phyloP scores from a whole-genome alignment of 495 filamentous ascomycete genomes.

The Neurospora sp. region DNA sequence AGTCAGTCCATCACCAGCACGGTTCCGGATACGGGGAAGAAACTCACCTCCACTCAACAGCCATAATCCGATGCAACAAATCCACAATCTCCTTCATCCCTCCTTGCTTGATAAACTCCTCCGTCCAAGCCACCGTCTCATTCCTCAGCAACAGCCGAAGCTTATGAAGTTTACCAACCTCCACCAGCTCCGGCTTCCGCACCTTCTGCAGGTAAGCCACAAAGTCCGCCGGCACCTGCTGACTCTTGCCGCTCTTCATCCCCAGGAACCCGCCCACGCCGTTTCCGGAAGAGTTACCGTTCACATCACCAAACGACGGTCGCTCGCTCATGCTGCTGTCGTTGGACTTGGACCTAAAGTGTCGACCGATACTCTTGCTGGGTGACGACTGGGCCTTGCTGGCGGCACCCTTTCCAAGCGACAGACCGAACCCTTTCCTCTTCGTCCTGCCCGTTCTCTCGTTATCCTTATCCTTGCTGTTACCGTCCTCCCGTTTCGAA shows the following conservation, averaged over 20 bases:
- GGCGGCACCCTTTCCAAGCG: constrained; percentile 47
- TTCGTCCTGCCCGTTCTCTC: constrained; percentile 32
- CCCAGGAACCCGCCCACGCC: background rate
- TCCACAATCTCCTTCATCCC: constrained; percentile 88
- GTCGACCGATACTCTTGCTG: constrained; percentile 40
- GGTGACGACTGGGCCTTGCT: constrained; percentile 32
- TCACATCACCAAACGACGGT: constrained; percentile 26
- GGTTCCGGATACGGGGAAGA: no score
- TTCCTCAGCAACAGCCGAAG: constrained; percentile 82
- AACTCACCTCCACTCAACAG: constrained; percentile 86
- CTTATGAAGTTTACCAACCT: constrained; percentile 92
- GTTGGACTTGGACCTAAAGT: constrained; percentile 41
- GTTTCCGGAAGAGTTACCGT: background rate
- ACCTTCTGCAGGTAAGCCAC: constrained; percentile 69
- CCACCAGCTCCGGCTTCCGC: constrained; percentile 67
- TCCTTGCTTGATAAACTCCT: constrained; percentile 75
- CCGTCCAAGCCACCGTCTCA: constrained; percentile 91
- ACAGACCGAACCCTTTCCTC: constrained; percentile 67
- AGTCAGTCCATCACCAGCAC: no score
- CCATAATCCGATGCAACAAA: constrained; percentile 80
- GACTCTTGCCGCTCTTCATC: constrained; percentile 31
- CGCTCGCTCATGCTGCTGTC: constrained; percentile 38
- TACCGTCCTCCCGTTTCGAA: background rate
- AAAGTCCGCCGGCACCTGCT: constrained; percentile 63
- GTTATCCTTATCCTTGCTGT: constrained; percentile 22